These are phyloP conservation scores for Triticum monococcum DNA, from an alignment of 176 grass and related monocot genomes.

Conservation along the genomic window DNA sequence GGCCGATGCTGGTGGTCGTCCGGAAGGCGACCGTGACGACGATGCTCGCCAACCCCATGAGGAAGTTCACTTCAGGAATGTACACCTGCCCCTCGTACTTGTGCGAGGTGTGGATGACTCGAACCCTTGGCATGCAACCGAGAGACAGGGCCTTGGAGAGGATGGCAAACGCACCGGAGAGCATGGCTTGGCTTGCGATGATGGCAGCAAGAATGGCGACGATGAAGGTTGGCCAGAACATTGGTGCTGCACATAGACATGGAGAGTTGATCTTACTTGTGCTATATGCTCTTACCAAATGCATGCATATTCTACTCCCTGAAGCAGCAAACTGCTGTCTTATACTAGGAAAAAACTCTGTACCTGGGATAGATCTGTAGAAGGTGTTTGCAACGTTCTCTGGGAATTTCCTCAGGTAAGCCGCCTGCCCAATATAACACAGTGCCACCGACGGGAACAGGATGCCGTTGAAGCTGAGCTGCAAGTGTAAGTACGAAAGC, in stretches of 20 bases:
- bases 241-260: background rate
- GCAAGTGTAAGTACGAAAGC: background rate
- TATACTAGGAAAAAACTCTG: background rate
- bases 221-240: constrained; percentile 53
- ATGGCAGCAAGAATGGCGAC: constrained; percentile 54
- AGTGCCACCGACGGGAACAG: constrained; percentile 56
- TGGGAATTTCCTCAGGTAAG: constrained; percentile 49
- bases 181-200: constrained; percentile 84
- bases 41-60: constrained; percentile 59
- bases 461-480: constrained; percentile 67
- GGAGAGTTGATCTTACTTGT: too few relatives aligned
- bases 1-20: constrained; percentile 52
- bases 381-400: constrained; percentile 51
- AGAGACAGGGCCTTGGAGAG: constrained; percentile 69
- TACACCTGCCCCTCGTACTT: constrained; percentile 77
- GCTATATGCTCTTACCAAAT: background rate
- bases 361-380: constrained; percentile 77
- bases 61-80: constrained; percentile 77
- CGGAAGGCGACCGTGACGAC: constrained; percentile 57
- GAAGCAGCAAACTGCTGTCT: background rate
- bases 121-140: constrained; percentile 68
- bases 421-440: constrained; percentile 68
- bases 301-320: background rate
- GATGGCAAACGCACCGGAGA: constrained; percentile 64
- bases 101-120: constrained; percentile 64